Evolutionary conservation across 2,329 filamentous ascomycete genomes (phyloP).

Genomic region (Monosporascus sp.): DNA sequence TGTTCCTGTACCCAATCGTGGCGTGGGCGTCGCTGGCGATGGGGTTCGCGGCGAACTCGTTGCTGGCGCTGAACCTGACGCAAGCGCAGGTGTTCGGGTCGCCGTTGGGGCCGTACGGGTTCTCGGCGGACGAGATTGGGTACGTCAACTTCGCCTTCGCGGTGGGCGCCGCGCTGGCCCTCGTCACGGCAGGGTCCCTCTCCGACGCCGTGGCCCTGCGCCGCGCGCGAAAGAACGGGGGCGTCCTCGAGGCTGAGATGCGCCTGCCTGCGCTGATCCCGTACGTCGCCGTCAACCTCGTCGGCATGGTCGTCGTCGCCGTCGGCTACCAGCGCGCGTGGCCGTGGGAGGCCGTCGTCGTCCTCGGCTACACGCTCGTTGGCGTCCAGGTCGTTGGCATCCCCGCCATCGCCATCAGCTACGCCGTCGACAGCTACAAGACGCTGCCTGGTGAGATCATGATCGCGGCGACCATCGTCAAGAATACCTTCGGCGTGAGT

Average conservation of each 20-base stretch:
- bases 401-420: constrained; percentile 51
- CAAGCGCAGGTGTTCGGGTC: constrained; percentile 39
- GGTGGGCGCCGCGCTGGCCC: constrained; percentile 32
- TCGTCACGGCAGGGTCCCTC: constrained; percentile 34
- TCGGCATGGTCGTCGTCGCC: constrained; percentile 39
- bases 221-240: constrained; percentile 32
- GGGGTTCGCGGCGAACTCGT: constrained; percentile 25
- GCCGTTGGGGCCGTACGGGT: constrained; percentile 34
- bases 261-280: constrained; percentile 35
- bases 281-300: constrained; percentile 35
- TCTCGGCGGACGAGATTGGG: constrained; percentile 36
- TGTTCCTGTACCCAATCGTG: constrained; percentile 24
- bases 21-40: constrained; percentile 21
- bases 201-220: constrained; percentile 36
- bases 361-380: constrained; percentile 36
- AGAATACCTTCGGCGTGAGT: constrained; percentile 43
- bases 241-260: constrained; percentile 41
- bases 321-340: constrained; percentile 40
- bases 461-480: constrained; percentile 57
- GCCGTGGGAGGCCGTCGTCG: constrained; percentile 40
- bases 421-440: constrained; percentile 59
- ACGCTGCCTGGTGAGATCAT: constrained; percentile 55
- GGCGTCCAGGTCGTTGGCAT: constrained; percentile 37
- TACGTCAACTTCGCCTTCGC: constrained; percentile 42
- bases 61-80: constrained; percentile 46